Evolutionary conservation across 2,329 filamentous ascomycete genomes (phyloP), one percentile per base, ranked within the genome.

Genomic region (Stachybotrys chartarum): DNA sequence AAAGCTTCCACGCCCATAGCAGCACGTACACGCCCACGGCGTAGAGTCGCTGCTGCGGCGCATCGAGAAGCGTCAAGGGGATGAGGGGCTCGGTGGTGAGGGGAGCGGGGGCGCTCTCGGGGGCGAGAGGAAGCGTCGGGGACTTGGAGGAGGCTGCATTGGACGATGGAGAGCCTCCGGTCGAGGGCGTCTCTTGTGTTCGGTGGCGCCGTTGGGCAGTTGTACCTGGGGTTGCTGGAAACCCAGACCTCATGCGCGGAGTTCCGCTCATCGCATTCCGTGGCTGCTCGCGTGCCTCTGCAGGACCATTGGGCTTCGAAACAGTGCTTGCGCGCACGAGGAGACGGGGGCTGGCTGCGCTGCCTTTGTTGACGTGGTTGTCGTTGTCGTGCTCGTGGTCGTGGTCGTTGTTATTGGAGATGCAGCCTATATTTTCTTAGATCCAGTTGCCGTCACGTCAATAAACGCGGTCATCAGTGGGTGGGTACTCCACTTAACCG

Each of bases 1-100:
- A 96, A 39, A 94, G 73, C 65, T 91, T 87, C 87, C 90, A 97
- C 58, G 85, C 85, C 72, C 89, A 81, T 30, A 99, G 74, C 35
- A 81, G 78, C 47, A 86, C 70, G 70, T 96, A 97, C 60, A 96
- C 73, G n/a, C 84, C 86, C 59, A 88, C 82, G 51, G 91, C 87
- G 69, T 96, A 97, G 64, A 96, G 82, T 55, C 94, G 85, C 74
- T 99, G 94, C 53, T 89, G 89, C 7, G 94, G 93, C 50, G 90
- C 90, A 76, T 97, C 93, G 70, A 97, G 80, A 50, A 96, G 76
- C 60, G 84, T 82, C 60, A 90, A 78, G 12, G 94, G 88, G 65
- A 99, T 92, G 55, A 96, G 74, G 39, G 94, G 92, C 54, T 76
- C 68, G 60, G 62, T 68, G 45, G 59, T 59, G 55, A 66, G 59